Evolutionary conservation across 2,329 filamentous ascomycete species (phyloP).

Genomic region (Emmonsiellopsis sp.): DNA sequence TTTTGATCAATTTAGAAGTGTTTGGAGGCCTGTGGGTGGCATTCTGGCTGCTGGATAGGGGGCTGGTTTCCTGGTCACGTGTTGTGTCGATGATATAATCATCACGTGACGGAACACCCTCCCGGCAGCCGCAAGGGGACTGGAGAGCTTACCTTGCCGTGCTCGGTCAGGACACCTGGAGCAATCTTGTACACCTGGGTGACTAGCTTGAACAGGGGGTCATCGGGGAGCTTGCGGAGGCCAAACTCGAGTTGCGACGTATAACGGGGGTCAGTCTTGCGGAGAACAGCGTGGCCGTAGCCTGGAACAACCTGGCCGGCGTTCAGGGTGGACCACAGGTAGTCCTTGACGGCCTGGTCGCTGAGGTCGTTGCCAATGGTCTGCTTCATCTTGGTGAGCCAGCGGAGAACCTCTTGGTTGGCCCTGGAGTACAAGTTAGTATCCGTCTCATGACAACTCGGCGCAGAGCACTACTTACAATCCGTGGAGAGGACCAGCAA

Average conservation of each 20-base stretch:
- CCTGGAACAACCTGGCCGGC: conserved; percentile 90
- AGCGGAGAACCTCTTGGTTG: conserved; percentile 99
- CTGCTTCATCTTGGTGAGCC: conserved; percentile 99
- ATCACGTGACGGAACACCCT: neutral
- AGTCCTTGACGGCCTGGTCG: conserved; percentile 94
- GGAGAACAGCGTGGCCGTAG: conserved; percentile 97
- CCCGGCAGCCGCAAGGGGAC: no score
- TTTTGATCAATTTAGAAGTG: conserved; percentile 26
- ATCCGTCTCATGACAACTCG: neutral
- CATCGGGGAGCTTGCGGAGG: conserved; percentile 83
- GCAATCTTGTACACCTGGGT: conserved; percentile 99
- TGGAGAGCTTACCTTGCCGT: conserved; percentile 62
- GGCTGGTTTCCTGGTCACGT: neutral
- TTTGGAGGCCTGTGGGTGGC: no score
- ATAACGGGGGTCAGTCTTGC: conserved; percentile 99
- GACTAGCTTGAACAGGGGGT: conserved; percentile 99
- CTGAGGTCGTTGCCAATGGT: conserved; percentile 84
- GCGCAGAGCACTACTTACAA: conserved; percentile 39
- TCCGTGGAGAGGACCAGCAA: conserved; percentile 95
- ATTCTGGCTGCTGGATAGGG: no score
- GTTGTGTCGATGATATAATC: neutral
- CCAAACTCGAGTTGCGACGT: conserved; percentile 96
- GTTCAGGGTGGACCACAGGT: conserved; percentile 97
- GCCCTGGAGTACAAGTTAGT: conserved; percentile 39
- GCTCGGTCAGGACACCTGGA: conserved; percentile 92